Evolutionary conservation across 495 filamentous ascomycete species (phyloP).

Genomic region (Pyrenopolyporus hunteri): DNA sequence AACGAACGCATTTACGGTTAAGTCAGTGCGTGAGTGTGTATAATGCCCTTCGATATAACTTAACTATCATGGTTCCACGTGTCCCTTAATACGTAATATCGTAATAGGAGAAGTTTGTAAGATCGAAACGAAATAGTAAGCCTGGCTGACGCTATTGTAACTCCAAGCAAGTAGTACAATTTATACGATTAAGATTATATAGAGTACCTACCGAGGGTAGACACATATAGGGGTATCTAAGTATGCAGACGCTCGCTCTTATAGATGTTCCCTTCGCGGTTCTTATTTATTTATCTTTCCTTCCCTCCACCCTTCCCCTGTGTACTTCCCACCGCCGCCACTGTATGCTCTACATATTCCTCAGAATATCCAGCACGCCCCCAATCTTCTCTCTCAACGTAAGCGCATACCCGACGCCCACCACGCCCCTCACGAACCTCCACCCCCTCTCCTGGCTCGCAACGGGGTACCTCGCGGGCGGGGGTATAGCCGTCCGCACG

Average conservation of each 20-base stretch:
- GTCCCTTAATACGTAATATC: background rate
- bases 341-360: constrained; percentile 43
- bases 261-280: background rate
- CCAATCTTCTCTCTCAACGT: constrained; percentile 44
- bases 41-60: no score
- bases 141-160: no score
- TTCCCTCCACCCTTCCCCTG: background rate
- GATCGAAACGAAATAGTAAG: no score
- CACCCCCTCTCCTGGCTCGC: constrained; percentile 58
- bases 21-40: no score
- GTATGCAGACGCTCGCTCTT: background rate
- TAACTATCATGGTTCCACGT: no score
- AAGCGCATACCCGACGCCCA: constrained; percentile 61
- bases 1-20: no score
- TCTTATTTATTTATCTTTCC: background rate
- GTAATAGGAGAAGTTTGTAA: background rate
- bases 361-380: constrained; percentile 50
- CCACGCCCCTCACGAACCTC: constrained; percentile 60
- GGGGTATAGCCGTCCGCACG: constrained; percentile 77
- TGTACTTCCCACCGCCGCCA: no score
- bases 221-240: constrained; percentile 32
- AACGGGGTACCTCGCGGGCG: constrained; percentile 80
- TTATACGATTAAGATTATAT: constrained; percentile 21
- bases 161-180: background rate
- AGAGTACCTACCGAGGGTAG: background rate